Percentiles rank a stretch among this genome's conserved stretches.
Evolutionary conservation across 352 stramenopile genomes (phyloP).

Genomic region (Phytophthora pini): DNA sequence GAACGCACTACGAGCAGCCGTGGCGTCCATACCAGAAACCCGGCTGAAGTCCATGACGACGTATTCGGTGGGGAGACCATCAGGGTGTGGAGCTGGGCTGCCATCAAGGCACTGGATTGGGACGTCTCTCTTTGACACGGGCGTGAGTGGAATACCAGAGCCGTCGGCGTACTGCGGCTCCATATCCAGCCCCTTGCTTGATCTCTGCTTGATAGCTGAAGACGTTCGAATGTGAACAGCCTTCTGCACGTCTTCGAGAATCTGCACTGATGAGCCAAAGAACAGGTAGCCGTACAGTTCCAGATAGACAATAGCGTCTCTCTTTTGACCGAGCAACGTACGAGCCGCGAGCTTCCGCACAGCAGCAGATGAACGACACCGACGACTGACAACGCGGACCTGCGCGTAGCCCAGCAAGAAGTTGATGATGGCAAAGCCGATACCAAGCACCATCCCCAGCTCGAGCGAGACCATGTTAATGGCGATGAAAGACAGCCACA

Average conservation of each 20-base stretch:
- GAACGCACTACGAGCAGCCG: constrained; percentile 79
- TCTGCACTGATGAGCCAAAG: constrained; percentile 86
- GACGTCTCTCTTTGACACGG: constrained; percentile 53
- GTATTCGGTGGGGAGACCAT: constrained; percentile 77
- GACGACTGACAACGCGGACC: constrained; percentile 72
- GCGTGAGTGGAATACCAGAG: constrained; percentile 56
- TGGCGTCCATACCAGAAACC: constrained; percentile 91
- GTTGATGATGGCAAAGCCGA: constrained; percentile 89
- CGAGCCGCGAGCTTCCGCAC: constrained; percentile 75
- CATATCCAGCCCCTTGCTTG: constrained; percentile 19
- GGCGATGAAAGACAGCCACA: constrained; percentile 93
- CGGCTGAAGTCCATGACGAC: constrained; percentile 91
- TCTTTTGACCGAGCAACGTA: constrained; percentile 66
- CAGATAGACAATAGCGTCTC: constrained; percentile 78
- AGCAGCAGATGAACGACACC: constrained; percentile 60
- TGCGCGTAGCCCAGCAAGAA: constrained; percentile 84
- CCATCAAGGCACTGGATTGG: constrained; percentile 78
- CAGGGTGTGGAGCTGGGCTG: constrained; percentile 47
- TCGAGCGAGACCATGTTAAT: constrained; percentile 97
- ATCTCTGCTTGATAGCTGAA: constrained; percentile 28
- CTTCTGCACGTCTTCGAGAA: constrained; percentile 83
- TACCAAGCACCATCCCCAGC: constrained; percentile 94
- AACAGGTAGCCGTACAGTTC: constrained; percentile 89
- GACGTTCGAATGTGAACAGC: constrained; percentile 69
- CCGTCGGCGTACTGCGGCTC: constrained; percentile 31